Percentiles rank a stretch among this genome's conserved stretches.
Evolutionary conservation across 192 early-diverging fungal genomes (phyloP).

Genomic region (Jimgerdemannia flammicorona): DNA sequence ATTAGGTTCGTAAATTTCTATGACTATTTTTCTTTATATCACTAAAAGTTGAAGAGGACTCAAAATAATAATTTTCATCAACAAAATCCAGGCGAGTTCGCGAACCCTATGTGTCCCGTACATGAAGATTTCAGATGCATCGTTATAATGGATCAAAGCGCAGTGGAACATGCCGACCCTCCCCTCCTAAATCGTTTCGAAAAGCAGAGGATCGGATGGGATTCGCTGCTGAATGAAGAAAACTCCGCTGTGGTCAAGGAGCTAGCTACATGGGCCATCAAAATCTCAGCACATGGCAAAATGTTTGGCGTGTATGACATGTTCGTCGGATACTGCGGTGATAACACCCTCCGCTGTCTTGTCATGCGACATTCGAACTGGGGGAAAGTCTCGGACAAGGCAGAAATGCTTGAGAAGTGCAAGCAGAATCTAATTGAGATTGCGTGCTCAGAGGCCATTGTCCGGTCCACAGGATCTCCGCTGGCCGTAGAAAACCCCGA

Average conservation of each 20-base stretch:
- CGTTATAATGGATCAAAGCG: constrained; percentile 13
- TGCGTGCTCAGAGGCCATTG: constrained; percentile 12
- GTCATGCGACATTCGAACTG: background rate
- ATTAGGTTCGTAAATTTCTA: constrained; percentile 1
- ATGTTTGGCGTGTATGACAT: constrained; percentile 9
- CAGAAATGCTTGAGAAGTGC: constrained; percentile 3
- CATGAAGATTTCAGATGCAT: constrained; percentile 12
- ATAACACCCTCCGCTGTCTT: background rate
- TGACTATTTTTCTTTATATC: too few relatives aligned
- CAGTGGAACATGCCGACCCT: constrained; percentile 6
- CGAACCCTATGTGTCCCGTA: constrained; percentile 16
- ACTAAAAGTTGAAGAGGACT: too few relatives aligned
- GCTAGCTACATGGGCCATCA: constrained; percentile 2
- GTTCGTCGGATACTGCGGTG: constrained; percentile 9
- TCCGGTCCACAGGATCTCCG: constrained; percentile 4
- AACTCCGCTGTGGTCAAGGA: background rate
- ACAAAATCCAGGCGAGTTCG: constrained; percentile 9
- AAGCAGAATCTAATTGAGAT: constrained; percentile 12
- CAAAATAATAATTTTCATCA: too few relatives aligned
- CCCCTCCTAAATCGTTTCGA: constrained; percentile 9
- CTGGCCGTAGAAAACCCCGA: constrained; percentile 2
- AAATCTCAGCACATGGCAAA: constrained; percentile 10
- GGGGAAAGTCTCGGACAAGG: background rate
- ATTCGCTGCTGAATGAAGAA: constrained; percentile 1
- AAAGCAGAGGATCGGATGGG: constrained; percentile 15